Conservation (phyloP, 2,329 filamentous ascomycete species). For the Helotiales sp. region DNA sequence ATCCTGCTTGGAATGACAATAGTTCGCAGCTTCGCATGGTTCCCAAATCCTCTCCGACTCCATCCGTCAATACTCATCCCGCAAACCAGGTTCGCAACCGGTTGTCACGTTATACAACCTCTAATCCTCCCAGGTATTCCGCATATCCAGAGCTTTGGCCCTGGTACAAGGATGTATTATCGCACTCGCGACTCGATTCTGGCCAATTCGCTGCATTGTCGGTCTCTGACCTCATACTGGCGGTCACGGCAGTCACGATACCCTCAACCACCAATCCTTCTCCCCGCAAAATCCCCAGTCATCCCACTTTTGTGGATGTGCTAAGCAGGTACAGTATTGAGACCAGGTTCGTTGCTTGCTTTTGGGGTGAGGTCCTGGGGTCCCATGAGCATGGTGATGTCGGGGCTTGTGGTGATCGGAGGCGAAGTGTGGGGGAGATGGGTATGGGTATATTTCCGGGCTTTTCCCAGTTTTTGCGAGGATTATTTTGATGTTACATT, state of each 20-base stretch:
- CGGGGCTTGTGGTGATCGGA: neutral
- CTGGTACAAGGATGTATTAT: slow-evolving; percentile 3
- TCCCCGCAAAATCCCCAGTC: neutral
- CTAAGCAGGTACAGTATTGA: neutral
- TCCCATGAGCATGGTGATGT: neutral
- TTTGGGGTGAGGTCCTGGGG: no score
- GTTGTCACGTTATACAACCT: neutral
- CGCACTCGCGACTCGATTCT: neutral
- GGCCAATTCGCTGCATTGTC: neutral
- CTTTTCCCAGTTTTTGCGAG: neutral
- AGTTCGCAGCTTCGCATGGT: neutral
- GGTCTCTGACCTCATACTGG: slow-evolving; percentile 5
- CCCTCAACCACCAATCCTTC: neutral
- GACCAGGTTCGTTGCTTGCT: neutral
- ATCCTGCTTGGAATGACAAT: neutral
- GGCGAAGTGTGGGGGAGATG: no score
- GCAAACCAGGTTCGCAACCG: neutral
- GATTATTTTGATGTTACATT: no score
- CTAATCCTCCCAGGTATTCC: neutral
- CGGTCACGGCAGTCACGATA: slow-evolving; percentile 3
- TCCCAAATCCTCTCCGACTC: neutral
- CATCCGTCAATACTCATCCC: neutral
- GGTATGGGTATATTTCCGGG: neutral
- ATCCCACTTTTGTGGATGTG: neutral
- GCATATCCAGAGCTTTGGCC: neutral